phyloP scores from a whole-genome alignment of 2,329 filamentous ascomycete genomes.

The Sphaerulina populicola region DNA sequence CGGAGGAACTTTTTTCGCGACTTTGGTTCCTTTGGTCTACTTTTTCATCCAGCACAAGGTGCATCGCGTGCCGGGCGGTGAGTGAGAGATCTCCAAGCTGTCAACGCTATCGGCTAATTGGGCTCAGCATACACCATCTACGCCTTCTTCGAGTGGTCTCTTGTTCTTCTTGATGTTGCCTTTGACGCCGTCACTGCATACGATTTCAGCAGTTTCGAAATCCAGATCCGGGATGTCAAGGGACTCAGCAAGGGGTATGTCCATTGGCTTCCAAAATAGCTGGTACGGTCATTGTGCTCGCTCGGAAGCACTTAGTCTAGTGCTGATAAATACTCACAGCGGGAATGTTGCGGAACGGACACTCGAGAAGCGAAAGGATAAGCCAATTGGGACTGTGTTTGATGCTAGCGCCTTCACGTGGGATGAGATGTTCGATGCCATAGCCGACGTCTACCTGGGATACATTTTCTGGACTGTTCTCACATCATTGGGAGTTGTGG shows the following conservation, averaged over 20 bases:
- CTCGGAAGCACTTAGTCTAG: constrained; percentile 5
- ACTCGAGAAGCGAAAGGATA: constrained; percentile 53
- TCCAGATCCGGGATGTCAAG: constrained; percentile 81
- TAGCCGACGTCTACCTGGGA: constrained; percentile 84
- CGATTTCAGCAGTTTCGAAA: constrained; percentile 82
- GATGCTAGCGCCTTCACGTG: constrained; percentile 60
- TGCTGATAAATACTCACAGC: constrained; percentile 18
- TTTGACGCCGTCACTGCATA: constrained; percentile 92
- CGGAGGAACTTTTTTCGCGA: constrained; percentile 77
- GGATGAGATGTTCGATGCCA: constrained; percentile 66
- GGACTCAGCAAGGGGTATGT: constrained; percentile 97
- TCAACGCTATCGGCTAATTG: neutral
- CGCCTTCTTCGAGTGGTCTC: constrained; percentile 93
- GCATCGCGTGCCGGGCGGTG: constrained; percentile 86
- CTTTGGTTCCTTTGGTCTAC: constrained; percentile 81
- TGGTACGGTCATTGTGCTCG: constrained; percentile 42
- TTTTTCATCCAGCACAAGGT: constrained; percentile 99
- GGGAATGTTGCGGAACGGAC: constrained; percentile 28
- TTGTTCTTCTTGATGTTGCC: constrained; percentile 88
- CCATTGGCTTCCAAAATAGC: constrained; percentile 84
- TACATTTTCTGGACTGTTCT: constrained; percentile 95
- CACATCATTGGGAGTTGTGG: constrained; percentile 76
- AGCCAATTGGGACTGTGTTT: constrained; percentile 61
- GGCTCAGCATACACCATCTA: constrained; percentile 84
- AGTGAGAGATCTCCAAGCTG: constrained; percentile 28